Evolutionary conservation across 2,329 filamentous ascomycete genomes (phyloP).

Genomic region (Periconia sp.): DNA sequence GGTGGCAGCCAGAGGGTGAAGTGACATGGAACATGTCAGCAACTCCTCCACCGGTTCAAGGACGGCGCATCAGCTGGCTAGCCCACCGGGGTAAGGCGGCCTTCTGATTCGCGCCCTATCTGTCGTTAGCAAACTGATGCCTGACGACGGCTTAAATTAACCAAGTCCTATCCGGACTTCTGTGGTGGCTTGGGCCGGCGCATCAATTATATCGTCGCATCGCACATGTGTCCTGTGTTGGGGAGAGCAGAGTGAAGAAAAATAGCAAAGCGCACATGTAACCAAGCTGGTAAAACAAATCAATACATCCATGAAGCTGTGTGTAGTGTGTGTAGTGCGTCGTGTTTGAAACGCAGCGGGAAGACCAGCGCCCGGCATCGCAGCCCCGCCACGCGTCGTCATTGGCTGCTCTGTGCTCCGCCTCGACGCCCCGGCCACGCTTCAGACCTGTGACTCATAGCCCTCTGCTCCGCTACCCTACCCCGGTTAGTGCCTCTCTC

Average conservation of each 20-base stretch:
- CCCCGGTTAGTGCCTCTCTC: too few species aligned
- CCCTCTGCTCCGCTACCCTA: not conserved
- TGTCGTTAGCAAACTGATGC: conserved; percentile 7
- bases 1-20: conserved; percentile 12
- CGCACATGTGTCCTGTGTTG: not conserved
- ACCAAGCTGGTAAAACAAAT: not conserved
- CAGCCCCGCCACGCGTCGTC: too few species aligned
- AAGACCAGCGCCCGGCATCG: too few species aligned
- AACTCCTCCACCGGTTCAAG: conserved; percentile 27
- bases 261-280: not conserved
- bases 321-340: too few species aligned
- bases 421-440: too few species aligned
- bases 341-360: too few species aligned
- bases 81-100: conserved; percentile 12
- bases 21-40: conserved; percentile 13
- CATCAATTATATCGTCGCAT: not conserved
- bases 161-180: too few species aligned
- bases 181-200: not conserved
- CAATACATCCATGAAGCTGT: too few species aligned
- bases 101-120: conserved; percentile 30
- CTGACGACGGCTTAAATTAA: conserved; percentile 3
- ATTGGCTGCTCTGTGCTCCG: too few species aligned
- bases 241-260: not conserved
- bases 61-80: conserved; percentile 17
- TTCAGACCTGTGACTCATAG: not conserved